Percentiles rank a stretch among this genome's conserved stretches.
Evolutionary conservation across 768 basidiomycete genomes (phyloP).

Genomic region (Hericium coralloides): DNA sequence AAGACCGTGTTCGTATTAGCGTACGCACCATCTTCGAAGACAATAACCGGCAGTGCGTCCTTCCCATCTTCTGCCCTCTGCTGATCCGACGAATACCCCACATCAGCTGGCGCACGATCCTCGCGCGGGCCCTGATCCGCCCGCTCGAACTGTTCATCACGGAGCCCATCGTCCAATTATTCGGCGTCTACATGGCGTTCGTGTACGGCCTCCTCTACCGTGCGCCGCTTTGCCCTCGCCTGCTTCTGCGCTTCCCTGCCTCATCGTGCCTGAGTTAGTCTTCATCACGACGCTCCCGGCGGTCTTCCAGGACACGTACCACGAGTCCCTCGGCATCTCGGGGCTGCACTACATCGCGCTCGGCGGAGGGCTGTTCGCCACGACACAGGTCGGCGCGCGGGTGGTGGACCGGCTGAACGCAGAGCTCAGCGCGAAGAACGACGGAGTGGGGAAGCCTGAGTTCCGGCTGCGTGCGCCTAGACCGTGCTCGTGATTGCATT

Average conservation of each 20-base stretch:
- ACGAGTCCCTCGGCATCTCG: slow-evolving; percentile 44
- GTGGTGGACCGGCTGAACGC: slow-evolving; percentile 50
- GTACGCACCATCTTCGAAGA: slow-evolving; percentile 21
- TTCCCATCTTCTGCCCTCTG: too few relatives aligned
- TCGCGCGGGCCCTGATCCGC: slow-evolving; percentile 45
- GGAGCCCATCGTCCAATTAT: slow-evolving; percentile 61
- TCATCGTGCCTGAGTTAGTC: slow-evolving; percentile 28
- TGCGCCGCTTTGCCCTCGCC: neutral
- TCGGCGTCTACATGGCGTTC: slow-evolving; percentile 63
- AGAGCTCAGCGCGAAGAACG: slow-evolving; percentile 42
- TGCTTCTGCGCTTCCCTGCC: too few relatives aligned
- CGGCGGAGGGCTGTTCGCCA: slow-evolving; percentile 47
- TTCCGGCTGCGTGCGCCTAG: slow-evolving; percentile 19
- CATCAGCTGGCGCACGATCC: slow-evolving; percentile 41
- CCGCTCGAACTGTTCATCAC: slow-evolving; percentile 54
- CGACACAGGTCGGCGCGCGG: slow-evolving; percentile 46
- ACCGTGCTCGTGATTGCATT: too few relatives aligned
- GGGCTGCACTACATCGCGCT: slow-evolving; percentile 68
- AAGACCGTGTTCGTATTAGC: slow-evolving; percentile 30
- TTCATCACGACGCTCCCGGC: slow-evolving; percentile 57
- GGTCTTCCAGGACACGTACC: slow-evolving; percentile 49
- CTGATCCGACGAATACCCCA: too few relatives aligned
- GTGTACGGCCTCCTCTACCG: slow-evolving; percentile 36
- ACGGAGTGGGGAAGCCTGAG: slow-evolving; percentile 46
- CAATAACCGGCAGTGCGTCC: too few relatives aligned